Evolutionary conservation across 164 flowering plant species (phyloP).

Genomic region (Stephania japonica): DNA sequence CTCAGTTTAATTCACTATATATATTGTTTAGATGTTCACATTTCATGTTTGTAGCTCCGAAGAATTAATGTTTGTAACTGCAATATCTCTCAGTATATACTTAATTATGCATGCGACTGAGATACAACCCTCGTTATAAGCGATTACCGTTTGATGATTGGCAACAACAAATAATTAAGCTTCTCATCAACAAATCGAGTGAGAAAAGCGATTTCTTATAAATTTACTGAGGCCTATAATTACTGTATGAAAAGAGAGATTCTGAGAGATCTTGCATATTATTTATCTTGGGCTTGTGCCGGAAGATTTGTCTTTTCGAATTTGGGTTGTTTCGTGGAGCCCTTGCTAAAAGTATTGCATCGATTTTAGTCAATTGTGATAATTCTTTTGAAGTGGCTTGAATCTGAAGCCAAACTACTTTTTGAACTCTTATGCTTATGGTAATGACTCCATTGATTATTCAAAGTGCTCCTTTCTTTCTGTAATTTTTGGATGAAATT

Average conservation of each 20-base stretch:
- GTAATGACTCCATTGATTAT: background rate
- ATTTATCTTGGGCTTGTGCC: background rate
- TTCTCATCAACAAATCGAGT: background rate
- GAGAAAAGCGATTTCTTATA: background rate
- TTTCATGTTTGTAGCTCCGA: background rate
- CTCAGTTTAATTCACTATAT: no score
- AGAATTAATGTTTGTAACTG: background rate
- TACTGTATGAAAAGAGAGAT: background rate
- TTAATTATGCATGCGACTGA: background rate
- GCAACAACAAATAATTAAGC: background rate
- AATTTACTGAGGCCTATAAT: background rate
- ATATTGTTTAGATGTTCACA: background rate
- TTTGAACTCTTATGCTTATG: background rate
- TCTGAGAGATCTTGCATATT: background rate
- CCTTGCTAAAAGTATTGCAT: background rate
- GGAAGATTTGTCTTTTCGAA: background rate
- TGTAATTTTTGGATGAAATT: background rate
- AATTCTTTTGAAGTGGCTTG: background rate
- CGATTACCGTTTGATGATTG: background rate
- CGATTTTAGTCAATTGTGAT: background rate
- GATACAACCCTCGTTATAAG: no score
- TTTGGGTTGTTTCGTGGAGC: background rate
- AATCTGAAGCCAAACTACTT: background rate
- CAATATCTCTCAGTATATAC: background rate
- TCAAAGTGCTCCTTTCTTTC: background rate